A percentile compares a stretch with the other conserved stretches of the same genome.
Conservation (phyloP, 2,329 filamentous ascomycete species). For the Alternaria metachromatica region DNA sequence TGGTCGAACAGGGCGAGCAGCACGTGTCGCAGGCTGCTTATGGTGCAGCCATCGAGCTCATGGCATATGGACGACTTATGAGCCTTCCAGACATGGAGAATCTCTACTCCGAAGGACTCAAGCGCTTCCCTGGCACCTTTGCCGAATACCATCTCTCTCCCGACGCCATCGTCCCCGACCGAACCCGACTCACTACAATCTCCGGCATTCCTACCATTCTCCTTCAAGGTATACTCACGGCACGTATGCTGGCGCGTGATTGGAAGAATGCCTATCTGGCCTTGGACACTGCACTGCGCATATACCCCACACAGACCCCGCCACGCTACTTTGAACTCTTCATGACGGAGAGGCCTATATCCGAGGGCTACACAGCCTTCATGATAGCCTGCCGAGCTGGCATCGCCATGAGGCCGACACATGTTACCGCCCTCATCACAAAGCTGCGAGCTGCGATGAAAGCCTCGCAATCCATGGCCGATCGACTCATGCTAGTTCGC, state of each 20-base stretch:
- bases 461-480: slow-evolving; percentile 19
- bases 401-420: slow-evolving; percentile 36
- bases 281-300: slow-evolving; percentile 56
- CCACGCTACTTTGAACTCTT: slow-evolving; percentile 55
- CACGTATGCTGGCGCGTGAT: slow-evolving; percentile 55
- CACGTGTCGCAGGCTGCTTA: slow-evolving; percentile 54
- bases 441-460: slow-evolving; percentile 37
- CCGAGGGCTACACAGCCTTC: slow-evolving; percentile 57
- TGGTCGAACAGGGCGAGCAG: slow-evolving; percentile 51
- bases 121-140: slow-evolving; percentile 56
- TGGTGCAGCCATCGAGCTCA: slow-evolving; percentile 58
- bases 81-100: slow-evolving; percentile 53
- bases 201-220: slow-evolving; percentile 51
- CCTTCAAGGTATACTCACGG: slow-evolving; percentile 57
- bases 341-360: slow-evolving; percentile 53
- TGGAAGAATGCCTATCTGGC: slow-evolving; percentile 58
- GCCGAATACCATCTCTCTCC: slow-evolving; percentile 56
- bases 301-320: slow-evolving; percentile 54
- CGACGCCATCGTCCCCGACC: slow-evolving; percentile 55
- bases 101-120: slow-evolving; percentile 54
- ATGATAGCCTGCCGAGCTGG: slow-evolving; percentile 58
- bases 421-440: slow-evolving; percentile 43
- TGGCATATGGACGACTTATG: slow-evolving; percentile 51
- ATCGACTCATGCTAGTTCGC: slow-evolving; percentile 38
- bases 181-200: slow-evolving; percentile 40